Conservation (phyloP, 768 basidiomycete species). For the Suillus subalutaceus region DNA sequence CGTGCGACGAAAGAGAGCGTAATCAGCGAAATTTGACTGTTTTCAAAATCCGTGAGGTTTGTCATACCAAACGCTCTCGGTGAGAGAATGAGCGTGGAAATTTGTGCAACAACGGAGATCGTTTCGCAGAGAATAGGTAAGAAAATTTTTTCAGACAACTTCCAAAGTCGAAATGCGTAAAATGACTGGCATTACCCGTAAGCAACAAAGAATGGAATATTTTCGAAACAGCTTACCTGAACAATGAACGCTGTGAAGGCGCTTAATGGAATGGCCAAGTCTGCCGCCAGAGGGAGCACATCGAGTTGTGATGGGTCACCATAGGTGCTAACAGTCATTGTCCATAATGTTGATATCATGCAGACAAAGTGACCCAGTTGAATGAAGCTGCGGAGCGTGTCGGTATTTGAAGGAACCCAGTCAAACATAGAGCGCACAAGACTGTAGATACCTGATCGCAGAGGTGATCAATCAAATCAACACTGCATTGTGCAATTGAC, state of each 20-base stretch:
- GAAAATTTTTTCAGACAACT: background rate
- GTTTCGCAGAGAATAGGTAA: slow-evolving; percentile 5
- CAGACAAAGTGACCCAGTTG: slow-evolving; percentile 9
- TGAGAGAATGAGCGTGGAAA: background rate
- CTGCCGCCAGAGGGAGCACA: slow-evolving; percentile 4
- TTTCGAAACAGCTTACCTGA: slow-evolving; percentile 1
- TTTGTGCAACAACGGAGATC: background rate
- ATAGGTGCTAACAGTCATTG: slow-evolving; percentile 7
- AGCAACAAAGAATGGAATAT: background rate
- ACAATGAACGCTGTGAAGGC: background rate
- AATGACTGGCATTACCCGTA: slow-evolving; percentile 2
- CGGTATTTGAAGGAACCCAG: background rate
- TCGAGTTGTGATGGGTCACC: background rate
- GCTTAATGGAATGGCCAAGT: slow-evolving; percentile 5
- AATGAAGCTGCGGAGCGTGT: background rate
- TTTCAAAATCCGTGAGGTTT: background rate
- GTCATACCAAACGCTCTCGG: background rate
- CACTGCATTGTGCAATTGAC: background rate
- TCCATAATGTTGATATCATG: slow-evolving; percentile 8
- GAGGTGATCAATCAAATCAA: background rate
- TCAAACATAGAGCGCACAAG: background rate
- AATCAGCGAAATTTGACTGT: background rate
- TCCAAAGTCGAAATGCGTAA: slow-evolving; percentile 12
- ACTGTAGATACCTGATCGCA: slow-evolving; percentile 4
- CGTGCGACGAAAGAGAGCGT: background rate